Percentiles rank a stretch among this genome's conserved stretches.
phyloP scores from a whole-genome alignment of 2,329 filamentous ascomycete species.

The Incumbomyces lentus region DNA sequence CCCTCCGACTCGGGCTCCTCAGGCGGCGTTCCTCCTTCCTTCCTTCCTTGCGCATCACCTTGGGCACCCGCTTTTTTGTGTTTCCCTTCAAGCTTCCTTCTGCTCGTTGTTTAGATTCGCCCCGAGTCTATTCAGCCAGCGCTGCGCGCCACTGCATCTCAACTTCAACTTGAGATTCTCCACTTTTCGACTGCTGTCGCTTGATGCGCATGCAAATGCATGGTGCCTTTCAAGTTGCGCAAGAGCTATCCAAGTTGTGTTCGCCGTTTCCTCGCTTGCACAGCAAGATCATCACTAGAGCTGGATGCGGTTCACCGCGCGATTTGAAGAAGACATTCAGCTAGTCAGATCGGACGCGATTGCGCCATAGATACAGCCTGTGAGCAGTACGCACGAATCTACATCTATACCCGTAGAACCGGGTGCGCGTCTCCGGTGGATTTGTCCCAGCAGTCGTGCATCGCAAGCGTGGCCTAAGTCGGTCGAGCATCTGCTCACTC shows the following conservation, averaged over 20 bases:
- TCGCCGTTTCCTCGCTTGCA: too few relatives aligned
- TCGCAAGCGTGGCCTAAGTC: conserved; percentile 5
- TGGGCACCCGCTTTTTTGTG: conserved; percentile 1
- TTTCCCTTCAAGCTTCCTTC: not conserved
- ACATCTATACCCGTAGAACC: not conserved
- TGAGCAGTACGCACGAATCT: not conserved
- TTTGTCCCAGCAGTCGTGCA: conserved; percentile 4
- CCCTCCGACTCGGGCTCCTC: not conserved
- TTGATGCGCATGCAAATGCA: too few relatives aligned
- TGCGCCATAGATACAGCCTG: conserved; percentile 1
- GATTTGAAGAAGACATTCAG: too few relatives aligned
- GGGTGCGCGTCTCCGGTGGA: conserved; percentile 2
- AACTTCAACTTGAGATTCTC: too few relatives aligned
- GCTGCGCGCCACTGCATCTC: too few relatives aligned
- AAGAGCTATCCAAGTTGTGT: too few relatives aligned
- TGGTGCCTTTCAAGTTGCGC: too few relatives aligned
- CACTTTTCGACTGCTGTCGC: too few relatives aligned
- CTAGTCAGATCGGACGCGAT: not conserved
- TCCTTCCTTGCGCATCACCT: conserved; percentile 1
- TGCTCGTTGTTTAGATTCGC: not conserved
- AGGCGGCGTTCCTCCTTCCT: not conserved
- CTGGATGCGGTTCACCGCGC: too few relatives aligned
- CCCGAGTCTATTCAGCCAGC: not conserved
- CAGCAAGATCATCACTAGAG: too few relatives aligned
- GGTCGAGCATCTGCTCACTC: not conserved